Conservation (phyloP, 352 stramenopile genomes). For the Globisporangium mamillatum region DNA sequence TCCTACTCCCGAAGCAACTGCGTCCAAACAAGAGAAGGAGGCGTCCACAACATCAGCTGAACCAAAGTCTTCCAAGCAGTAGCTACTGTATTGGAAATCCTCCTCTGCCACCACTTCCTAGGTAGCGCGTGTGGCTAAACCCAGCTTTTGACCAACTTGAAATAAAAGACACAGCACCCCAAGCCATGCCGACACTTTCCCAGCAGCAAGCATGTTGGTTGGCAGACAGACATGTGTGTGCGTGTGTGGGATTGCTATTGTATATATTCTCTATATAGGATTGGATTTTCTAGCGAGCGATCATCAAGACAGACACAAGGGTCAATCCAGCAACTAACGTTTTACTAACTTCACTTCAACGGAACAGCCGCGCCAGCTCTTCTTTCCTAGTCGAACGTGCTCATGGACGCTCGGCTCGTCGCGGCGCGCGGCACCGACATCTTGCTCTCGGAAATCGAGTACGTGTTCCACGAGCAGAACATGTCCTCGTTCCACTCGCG, state of each 20-base stretch:
- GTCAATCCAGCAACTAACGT: neutral
- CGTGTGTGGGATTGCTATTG: neutral
- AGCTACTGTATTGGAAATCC: neutral
- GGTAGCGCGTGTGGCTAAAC: neutral
- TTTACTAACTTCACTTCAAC: neutral
- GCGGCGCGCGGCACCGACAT: conserved; percentile 73
- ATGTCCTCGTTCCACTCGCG: conserved; percentile 61
- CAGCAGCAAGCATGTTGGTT: too few relatives aligned
- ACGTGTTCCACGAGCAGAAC: conserved; percentile 56
- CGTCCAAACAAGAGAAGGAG: neutral
- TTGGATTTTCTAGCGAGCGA: neutral
- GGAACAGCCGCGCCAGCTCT: neutral
- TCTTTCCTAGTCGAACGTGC: conserved; percentile 28
- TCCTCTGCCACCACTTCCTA: neutral
- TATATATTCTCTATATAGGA: conserved; percentile 4
- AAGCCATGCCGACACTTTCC: neutral
- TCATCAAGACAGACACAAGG: neutral
- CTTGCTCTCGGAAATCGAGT: conserved; percentile 50
- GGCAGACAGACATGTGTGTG: neutral
- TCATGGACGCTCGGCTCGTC: conserved; percentile 29
- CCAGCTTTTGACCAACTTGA: neutral
- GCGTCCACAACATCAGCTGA: neutral
- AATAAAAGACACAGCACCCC: neutral
- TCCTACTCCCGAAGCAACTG: neutral
- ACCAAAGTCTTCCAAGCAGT: neutral